phyloP scores from a whole-genome alignment of 1,139 yeast genomes.

The Candida dubliniensis region DNA sequence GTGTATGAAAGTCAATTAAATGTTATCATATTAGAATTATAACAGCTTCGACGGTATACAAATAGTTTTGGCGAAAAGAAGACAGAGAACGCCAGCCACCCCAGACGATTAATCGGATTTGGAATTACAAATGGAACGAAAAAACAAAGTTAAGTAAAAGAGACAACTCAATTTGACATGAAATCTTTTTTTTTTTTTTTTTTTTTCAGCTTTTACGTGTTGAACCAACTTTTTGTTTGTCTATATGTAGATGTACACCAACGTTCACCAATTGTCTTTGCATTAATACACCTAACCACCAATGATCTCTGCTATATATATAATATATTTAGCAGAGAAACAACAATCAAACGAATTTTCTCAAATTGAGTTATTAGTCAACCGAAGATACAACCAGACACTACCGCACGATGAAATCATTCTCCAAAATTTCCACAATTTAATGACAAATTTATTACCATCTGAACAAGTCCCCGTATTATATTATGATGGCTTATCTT shows the following conservation, averaged over 20 bases:
- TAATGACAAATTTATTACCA: conserved; percentile 19
- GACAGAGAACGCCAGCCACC: too few relatives aligned
- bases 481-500: conserved; percentile 28
- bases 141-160: background rate
- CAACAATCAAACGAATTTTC: conserved; percentile 24
- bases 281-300: background rate
- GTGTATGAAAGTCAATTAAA: too few relatives aligned
- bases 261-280: background rate
- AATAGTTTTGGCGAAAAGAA: too few relatives aligned
- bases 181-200: background rate
- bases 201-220: background rate
- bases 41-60: too few relatives aligned
- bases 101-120: too few relatives aligned
- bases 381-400: conserved; percentile 37
- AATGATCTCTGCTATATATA: conserved; percentile 43
- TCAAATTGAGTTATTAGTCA: conserved; percentile 36
- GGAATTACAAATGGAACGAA: too few relatives aligned
- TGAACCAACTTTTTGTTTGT: background rate
- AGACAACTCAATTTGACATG: background rate
- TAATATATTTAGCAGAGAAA: conserved; percentile 35
- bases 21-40: too few relatives aligned
- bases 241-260: background rate
- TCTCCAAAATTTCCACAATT: conserved; percentile 28
- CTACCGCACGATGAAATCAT: conserved; percentile 28
- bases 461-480: conserved; percentile 33